Evolutionary conservation across 2,329 filamentous ascomycete species (phyloP), one percentile per base, ranked within the genome.

Genomic region (Neonectria punicea): DNA sequence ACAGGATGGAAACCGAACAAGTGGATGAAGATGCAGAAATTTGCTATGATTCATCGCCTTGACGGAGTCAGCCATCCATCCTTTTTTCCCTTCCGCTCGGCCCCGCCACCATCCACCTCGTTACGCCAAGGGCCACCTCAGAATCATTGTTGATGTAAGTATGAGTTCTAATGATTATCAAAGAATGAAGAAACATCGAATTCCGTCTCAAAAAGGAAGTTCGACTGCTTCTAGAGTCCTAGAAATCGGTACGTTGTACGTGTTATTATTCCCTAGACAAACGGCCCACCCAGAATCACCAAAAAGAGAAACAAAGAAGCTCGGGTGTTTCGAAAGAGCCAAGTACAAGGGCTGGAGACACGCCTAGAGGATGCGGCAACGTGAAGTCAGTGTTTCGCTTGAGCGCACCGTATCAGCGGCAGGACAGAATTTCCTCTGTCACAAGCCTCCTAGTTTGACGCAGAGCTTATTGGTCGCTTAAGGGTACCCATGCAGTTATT

Each of bases 401-500:
- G 32, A 34, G 7, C 41, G 18, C 25, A 25, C 46, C 58, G 20
- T n/a, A 28, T 51, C n/a, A 43, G 56, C 54, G 49, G 61, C 46
- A 47, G 46, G 46, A 41, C 53, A 66, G 60, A 41, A 63, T 63
- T 47, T 50, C 41, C 32, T 47, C 47, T 30, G 61, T 66, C 68
- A 63, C 58, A 55, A 61, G 60, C 51, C 51, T 59, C 53, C 53
- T 53, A 53, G 46, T 34, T 56, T 53, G 30, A 63, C 49, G 50
- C 57, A 44, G 36, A 58, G 51, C 58, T 69, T 53, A 65, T 65
- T 57, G 46, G 63, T 67, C 47, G 50, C 67, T 64, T 50, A 54
- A 44, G 41, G 51, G 47, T 54, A 55, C 41, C 64, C 61, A 65
- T 67, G 53, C 58, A 32, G 36, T 28, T 68, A 53, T 36, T 57